These are phyloP conservation scores for Sporormia fimetaria DNA, from an alignment of 495 filamentous ascomycete genomes.

Conservation along the genomic window DNA sequence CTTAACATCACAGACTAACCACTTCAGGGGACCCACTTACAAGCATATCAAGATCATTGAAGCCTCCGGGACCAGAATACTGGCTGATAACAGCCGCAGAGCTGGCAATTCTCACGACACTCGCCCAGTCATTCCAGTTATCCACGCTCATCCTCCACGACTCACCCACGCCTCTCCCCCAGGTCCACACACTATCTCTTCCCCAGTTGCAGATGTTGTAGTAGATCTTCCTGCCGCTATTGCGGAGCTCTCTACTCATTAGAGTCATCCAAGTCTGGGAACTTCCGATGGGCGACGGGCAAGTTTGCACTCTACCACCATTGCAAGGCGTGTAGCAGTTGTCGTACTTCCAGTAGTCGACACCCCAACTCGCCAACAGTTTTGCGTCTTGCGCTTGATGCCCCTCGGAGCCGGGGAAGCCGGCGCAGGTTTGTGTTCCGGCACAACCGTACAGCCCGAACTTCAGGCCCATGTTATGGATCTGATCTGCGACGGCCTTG, in stretches of 20 bases:
- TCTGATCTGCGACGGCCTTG: constrained; percentile 26
- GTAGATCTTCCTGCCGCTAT: constrained; percentile 31
- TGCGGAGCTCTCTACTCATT: constrained; percentile 32
- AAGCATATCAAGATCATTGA: constrained; percentile 31
- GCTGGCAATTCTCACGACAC: constrained; percentile 1
- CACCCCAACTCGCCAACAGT: constrained; percentile 36
- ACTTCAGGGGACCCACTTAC: constrained; percentile 29
- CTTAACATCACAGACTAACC: constrained; percentile 29
- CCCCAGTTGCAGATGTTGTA: constrained; percentile 34
- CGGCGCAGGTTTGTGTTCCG: constrained; percentile 25
- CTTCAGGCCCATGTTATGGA: constrained; percentile 29
- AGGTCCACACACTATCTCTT: too few relatives aligned
- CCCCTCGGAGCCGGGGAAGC: constrained; percentile 32
- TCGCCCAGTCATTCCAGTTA: constrained; percentile 18
- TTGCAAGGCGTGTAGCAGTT: constrained; percentile 40
- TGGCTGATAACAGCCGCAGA: constrained; percentile 20
- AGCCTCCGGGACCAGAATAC: constrained; percentile 24
- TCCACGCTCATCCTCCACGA: too few relatives aligned
- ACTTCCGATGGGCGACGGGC: too few relatives aligned
- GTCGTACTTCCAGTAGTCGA: constrained; percentile 43
- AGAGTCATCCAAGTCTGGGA: constrained; percentile 8
- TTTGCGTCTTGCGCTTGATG: constrained; percentile 39
- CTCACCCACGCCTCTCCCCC: too few relatives aligned
- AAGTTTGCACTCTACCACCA: too few relatives aligned
- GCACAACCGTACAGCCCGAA: constrained; percentile 32